phyloP scores from a whole-genome alignment of 345 rosid genomes.

The Eucalyptus fibrosa region DNA sequence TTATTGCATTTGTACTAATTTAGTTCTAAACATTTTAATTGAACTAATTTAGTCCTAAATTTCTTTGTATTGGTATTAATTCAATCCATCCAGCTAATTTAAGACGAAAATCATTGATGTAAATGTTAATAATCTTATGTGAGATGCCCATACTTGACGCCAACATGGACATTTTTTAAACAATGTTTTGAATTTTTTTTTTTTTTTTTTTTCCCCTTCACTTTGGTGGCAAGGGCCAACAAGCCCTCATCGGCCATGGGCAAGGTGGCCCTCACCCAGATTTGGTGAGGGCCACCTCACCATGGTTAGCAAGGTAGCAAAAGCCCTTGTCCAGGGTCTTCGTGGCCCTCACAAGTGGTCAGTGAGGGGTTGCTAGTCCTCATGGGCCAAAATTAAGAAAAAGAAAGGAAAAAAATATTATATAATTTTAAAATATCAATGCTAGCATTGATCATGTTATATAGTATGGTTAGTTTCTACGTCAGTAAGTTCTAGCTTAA shows the following conservation, averaged over 20 bases:
- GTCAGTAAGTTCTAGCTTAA: fast-evolving
- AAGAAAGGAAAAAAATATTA: too few relatives aligned
- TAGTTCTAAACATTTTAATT: background rate
- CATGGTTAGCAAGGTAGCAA: fast-evolving
- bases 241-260: fast-evolving
- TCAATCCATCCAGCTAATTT: fast-evolving
- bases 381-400: background rate
- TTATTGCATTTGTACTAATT: background rate
- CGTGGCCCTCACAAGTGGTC: fast-evolving
- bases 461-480: fast-evolving
- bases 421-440: background rate
- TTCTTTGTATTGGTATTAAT: fast-evolving
- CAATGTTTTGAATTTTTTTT: background rate
- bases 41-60: background rate
- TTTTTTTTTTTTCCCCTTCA: background rate
- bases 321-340: background rate
- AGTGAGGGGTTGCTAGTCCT: background rate
- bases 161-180: fast-evolving
- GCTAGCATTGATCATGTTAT: fast-evolving
- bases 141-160: fast-evolving
- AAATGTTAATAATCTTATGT: fast-evolving
- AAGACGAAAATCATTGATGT: fast-evolving
- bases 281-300: background rate
- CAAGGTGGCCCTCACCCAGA: fast-evolving
- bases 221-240: background rate